Evolutionary conservation across 176 grass and related monocot genomes (phyloP), one percentile per base, ranked within the genome.

Genomic region (Raddia guianensis): DNA sequence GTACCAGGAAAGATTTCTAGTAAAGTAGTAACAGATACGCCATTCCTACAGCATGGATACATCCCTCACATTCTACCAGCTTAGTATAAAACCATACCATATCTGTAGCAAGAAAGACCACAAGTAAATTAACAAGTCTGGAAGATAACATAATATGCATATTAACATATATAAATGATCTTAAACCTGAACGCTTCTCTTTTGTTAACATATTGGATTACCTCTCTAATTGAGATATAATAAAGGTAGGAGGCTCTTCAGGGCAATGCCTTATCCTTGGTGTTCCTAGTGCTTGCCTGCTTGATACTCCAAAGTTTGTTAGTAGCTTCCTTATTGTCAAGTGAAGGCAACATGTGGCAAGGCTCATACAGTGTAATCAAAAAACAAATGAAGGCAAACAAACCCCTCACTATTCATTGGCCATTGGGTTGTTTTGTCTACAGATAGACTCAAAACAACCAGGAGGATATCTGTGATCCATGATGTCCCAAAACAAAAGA

Each of bases 401-500:
- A 65, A 58, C 45, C 44, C 42, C 65, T 86, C 76, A 18, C 21
- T 81, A 8, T 64, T 77, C 16, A 45, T 54, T 0, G 27, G 27
- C 27, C 27, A 27, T 27, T 27, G 43, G 34, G 34, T 18, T 84
- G 67, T 53, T 73, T 51, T 75, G 70, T 48, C 4, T 57, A 58
- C 69, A 27, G 10, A 75, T n/a, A 5, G 58, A 62, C 52, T n/a
- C 69, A 47, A 66, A 47, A 68, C 49, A 54, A 12, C 58, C 64
- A 37, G 43, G 57, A 74, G 15, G 76, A 82, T 66, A 58, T 70
- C 46, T 66, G 32, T 75, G 72, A 68, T 71, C 66, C 72, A 65
- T 83, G 74, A 91, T 82, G 73, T 91, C 92, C 92, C 83, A 92
- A 51, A 80, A 71, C 63, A 94, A 77, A 72, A 94, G 64, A 35